These are phyloP conservation scores for Podospora appendiculata DNA, from an alignment of 495 filamentous ascomycete genomes.

Conservation along the genomic window DNA sequence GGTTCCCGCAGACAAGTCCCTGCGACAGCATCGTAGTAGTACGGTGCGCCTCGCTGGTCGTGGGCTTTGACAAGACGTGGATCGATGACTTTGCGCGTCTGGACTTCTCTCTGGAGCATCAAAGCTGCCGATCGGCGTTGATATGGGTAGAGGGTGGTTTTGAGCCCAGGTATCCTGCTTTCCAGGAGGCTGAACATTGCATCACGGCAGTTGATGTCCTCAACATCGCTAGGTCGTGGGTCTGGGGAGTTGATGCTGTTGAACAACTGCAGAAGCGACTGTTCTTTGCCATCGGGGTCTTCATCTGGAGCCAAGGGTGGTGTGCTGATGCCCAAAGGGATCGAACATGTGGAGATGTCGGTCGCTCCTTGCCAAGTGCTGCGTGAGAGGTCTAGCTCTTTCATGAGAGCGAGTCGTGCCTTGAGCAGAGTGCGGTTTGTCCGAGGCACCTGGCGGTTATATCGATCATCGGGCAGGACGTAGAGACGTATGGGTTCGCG, in stretches of 20 bases:
- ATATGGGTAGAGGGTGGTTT: conserved; percentile 63
- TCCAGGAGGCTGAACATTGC: conserved; percentile 58
- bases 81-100: conserved; percentile 58
- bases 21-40: conserved; percentile 65
- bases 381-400: conserved; percentile 46
- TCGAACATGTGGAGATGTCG: neutral
- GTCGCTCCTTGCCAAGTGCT: conserved; percentile 48
- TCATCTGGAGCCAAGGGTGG: neutral
- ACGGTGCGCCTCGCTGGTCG: conserved; percentile 54
- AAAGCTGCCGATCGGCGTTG: conserved; percentile 74
- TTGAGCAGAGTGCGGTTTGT: conserved; percentile 33
- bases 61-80: conserved; percentile 54
- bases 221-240: conserved; percentile 44
- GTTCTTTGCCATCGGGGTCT: conserved; percentile 16
- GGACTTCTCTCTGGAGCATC: conserved; percentile 78
- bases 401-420: conserved; percentile 44
- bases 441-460: conserved; percentile 39
- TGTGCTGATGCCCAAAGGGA: neutral
- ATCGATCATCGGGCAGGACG: conserved; percentile 59
- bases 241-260: conserved; percentile 72
- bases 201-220: conserved; percentile 46
- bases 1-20: conserved; percentile 54
- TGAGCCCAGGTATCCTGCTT: conserved; percentile 51
- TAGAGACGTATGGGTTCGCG: conserved; percentile 48
- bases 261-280: conserved; percentile 74